phyloP scores from a whole-genome alignment of 352 stramenopile species.

The Phytophthora capsici region DNA sequence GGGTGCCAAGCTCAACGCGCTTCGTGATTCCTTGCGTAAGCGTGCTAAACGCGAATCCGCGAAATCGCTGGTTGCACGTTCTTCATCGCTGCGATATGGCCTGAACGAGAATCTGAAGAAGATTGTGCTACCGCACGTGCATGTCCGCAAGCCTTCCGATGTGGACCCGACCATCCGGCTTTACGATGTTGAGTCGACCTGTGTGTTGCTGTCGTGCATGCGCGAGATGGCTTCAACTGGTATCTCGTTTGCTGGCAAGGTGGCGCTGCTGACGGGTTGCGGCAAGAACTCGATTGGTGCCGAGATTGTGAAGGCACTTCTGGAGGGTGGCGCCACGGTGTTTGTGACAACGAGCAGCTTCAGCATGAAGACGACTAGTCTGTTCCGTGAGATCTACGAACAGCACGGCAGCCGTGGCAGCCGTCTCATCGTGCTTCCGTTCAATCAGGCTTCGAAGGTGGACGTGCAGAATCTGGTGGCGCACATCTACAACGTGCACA shows the following conservation, averaged over 20 bases:
- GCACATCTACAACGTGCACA: constrained; percentile 87
- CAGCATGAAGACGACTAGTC: constrained; percentile 47
- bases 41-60: constrained; percentile 34
- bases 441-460: constrained; percentile 86
- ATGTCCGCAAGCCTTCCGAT: constrained; percentile 77
- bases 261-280: constrained; percentile 86
- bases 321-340: constrained; percentile 86
- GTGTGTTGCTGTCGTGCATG: constrained; percentile 81
- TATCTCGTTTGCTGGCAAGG: constrained; percentile 87
- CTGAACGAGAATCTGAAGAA: constrained; percentile 74
- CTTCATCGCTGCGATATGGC: constrained; percentile 52
- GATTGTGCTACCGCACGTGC: constrained; percentile 72
- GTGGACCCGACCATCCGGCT: constrained; percentile 83
- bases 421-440: constrained; percentile 80
- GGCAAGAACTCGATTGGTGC: constrained; percentile 87
- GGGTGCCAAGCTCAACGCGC: constrained; percentile 63
- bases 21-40: constrained; percentile 65
- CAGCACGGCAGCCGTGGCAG: constrained; percentile 83
- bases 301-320: constrained; percentile 83
- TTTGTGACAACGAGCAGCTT: constrained; percentile 89
- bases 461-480: constrained; percentile 74
- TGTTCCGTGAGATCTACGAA: constrained; percentile 88
- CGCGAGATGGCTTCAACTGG: constrained; percentile 84
- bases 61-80: constrained; percentile 52
- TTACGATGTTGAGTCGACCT: constrained; percentile 85